Percentiles rank a stretch among this genome's conserved stretches.
Conservation (phyloP, 1,284 basidiomycete genomes). For the Cryptococcus deneoformans region DNA sequence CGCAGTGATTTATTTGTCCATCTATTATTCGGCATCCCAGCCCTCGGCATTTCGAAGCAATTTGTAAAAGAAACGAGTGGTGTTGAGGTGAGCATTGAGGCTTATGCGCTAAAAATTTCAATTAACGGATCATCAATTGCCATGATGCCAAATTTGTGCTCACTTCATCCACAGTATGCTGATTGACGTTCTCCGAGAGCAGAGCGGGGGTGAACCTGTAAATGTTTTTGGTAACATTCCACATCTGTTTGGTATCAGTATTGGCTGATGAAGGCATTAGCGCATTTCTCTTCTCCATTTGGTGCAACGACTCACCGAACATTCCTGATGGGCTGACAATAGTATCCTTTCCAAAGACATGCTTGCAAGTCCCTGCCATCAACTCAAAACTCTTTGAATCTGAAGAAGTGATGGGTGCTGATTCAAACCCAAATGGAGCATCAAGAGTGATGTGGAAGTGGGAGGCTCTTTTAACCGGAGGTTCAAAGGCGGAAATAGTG, state of each 20-base stretch:
- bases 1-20: no score
- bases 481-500: conserved; percentile 37
- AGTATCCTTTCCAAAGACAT: conserved; percentile 47
- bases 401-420: conserved; percentile 52
- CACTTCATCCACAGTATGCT: conserved; percentile 55
- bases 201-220: conserved; percentile 52
- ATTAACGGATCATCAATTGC: neutral
- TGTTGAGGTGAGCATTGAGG: conserved; percentile 49
- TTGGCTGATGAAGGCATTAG: conserved; percentile 27
- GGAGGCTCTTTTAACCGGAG: conserved; percentile 12
- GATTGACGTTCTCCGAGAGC: conserved; percentile 40
- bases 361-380: conserved; percentile 48
- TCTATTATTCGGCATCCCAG: conserved; percentile 22
- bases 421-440: conserved; percentile 41
- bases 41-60: conserved; percentile 52
- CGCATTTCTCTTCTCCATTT: neutral
- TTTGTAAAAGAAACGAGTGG: conserved; percentile 53
- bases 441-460: conserved; percentile 23
- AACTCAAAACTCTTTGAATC: conserved; percentile 46
- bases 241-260: conserved; percentile 51
- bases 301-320: conserved; percentile 37
- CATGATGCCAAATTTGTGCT: neutral
- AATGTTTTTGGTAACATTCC: conserved; percentile 51
- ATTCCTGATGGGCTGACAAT: conserved; percentile 53
- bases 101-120: conserved; percentile 32